Conservation (phyloP, 768 basidiomycete species). For the Leccinum longicurvipes region DNA sequence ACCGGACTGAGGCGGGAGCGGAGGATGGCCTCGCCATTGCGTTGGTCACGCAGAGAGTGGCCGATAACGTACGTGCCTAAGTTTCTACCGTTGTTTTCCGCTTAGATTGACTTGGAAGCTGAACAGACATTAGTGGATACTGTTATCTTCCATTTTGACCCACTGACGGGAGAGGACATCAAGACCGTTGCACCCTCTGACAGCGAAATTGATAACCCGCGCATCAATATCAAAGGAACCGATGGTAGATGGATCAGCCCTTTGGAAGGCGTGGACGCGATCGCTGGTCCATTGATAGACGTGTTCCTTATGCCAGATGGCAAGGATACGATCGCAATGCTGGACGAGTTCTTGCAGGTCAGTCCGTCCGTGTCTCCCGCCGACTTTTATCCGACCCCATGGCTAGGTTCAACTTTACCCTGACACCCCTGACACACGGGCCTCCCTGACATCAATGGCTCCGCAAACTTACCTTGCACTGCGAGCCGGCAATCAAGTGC, state of each 20-base stretch:
- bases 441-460: constrained; percentile 42
- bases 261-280: constrained; percentile 58
- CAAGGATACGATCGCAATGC: constrained; percentile 53
- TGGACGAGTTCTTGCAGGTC: constrained; percentile 80
- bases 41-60: constrained; percentile 57
- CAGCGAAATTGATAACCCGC: neutral
- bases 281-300: constrained; percentile 58
- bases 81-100: neutral
- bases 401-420: constrained; percentile 65
- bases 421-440: constrained; percentile 44
- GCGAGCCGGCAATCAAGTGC: constrained; percentile 45
- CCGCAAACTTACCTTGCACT: constrained; percentile 56
- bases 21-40: constrained; percentile 40
- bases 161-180: constrained; percentile 71
- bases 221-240: neutral
- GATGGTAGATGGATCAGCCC: constrained; percentile 29
- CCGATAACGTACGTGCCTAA: constrained; percentile 52
- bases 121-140: constrained; percentile 61
- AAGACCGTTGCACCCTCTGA: constrained; percentile 23
- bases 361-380: constrained; percentile 9
- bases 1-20: constrained; percentile 26
- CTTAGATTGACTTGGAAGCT: constrained; percentile 5
- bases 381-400: neutral
- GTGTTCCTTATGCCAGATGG: constrained; percentile 49
- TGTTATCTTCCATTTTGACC: constrained; percentile 72